phyloP scores from a whole-genome alignment of 1,139 yeast species.

The Scheffersomyces segobiensis region DNA sequence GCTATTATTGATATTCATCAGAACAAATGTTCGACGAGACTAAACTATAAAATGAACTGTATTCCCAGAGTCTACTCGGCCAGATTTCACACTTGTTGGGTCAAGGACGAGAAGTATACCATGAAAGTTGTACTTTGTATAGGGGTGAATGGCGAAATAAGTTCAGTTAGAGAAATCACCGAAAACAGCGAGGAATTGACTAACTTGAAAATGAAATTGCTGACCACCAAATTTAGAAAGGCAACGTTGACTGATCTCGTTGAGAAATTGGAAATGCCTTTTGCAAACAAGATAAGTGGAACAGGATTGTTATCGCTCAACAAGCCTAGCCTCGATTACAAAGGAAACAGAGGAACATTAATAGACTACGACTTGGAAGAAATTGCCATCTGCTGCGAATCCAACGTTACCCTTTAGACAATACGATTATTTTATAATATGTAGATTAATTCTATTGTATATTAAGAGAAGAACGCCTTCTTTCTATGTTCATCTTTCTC shows the following conservation, averaged over 20 bases:
- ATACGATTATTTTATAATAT: neutral
- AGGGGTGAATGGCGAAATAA: constrained; percentile 54
- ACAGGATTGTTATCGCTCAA: constrained; percentile 40
- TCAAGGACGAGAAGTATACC: constrained; percentile 6
- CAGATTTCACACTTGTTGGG: constrained; percentile 38
- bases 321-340: constrained; percentile 38
- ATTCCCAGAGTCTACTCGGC: constrained; percentile 44
- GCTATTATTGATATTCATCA: constrained; percentile 23
- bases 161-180: constrained; percentile 20
- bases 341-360: constrained; percentile 25
- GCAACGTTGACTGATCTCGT: constrained; percentile 12
- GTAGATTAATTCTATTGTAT: neutral
- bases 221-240: constrained; percentile 1
- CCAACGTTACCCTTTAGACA: constrained; percentile 16
- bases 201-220: constrained; percentile 10
- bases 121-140: constrained; percentile 31
- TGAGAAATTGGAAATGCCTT: constrained; percentile 34
- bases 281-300: constrained; percentile 39
- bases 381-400: constrained; percentile 12
- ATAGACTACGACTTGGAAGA: constrained; percentile 43
- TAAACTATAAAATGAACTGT: constrained; percentile 30
- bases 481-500: no score
- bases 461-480: neutral
- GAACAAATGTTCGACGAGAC: constrained; percentile 5
- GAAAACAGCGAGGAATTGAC: constrained; percentile 13